These are phyloP conservation scores for Zelonia costaricensis DNA, from an alignment of 208 protist genomes.

Conservation along the genomic window DNA sequence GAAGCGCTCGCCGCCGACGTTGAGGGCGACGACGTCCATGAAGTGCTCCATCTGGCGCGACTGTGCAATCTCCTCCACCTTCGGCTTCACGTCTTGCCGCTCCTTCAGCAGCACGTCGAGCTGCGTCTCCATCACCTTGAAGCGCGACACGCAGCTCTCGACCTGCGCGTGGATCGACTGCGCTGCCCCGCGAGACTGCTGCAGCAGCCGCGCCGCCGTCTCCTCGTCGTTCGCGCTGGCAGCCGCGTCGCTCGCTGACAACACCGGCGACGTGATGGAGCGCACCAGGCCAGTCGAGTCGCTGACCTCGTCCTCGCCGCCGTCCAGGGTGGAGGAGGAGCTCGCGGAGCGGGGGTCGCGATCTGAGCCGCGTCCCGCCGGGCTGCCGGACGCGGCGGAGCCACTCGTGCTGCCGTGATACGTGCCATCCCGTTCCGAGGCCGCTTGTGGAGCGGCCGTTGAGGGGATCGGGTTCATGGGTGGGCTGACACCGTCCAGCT, in stretches of 20 bases:
- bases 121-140: slow-evolving; percentile 20
- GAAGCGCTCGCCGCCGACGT: slow-evolving; percentile 85
- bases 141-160: slow-evolving; percentile 18
- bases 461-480: too few relatives aligned
- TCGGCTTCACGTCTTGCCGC: slow-evolving; percentile 18
- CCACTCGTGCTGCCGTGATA: too few relatives aligned
- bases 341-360: slow-evolving; percentile 16
- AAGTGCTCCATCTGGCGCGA: slow-evolving; percentile 9
- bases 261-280: neutral
- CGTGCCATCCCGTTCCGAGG: neutral
- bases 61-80: slow-evolving; percentile 21
- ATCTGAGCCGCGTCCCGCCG: slow-evolving; percentile 15
- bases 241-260: slow-evolving; percentile 5
- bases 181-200: slow-evolving; percentile 10
- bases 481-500: too few relatives aligned
- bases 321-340: slow-evolving; percentile 2
- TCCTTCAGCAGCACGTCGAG: slow-evolving; percentile 19
- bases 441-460: slow-evolving; percentile 1
- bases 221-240: slow-evolving; percentile 8
- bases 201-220: slow-evolving; percentile 18
- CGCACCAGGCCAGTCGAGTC: slow-evolving; percentile 18
- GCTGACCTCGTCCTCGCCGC: neutral
- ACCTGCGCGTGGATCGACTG: slow-evolving; percentile 23
- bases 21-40: slow-evolving; percentile 50
- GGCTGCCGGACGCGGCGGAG: slow-evolving; percentile 12